phyloP scores from a whole-genome alignment of 2,329 filamentous ascomycete genomes.

The Colletotrichum caudatum region DNA sequence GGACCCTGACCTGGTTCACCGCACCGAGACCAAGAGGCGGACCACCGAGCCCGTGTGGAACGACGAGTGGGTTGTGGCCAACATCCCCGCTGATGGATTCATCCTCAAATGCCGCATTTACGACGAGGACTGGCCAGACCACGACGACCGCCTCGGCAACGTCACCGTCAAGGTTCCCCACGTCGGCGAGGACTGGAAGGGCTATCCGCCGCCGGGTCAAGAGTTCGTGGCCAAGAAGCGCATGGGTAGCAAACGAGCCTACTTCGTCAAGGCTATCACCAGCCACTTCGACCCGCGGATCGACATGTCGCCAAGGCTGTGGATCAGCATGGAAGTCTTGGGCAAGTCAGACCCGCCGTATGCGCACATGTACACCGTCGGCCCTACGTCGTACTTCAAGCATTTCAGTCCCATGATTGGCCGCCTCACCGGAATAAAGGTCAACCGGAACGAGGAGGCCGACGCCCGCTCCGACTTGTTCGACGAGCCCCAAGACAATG shows the following conservation, averaged over 20 bases:
- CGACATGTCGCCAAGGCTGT: constrained; percentile 77
- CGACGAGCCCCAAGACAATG: constrained; percentile 43
- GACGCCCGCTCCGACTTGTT: constrained; percentile 51
- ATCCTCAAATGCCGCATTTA: constrained; percentile 86
- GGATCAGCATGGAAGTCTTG: constrained; percentile 81
- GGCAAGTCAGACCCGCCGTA: constrained; percentile 77
- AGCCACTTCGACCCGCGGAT: constrained; percentile 70
- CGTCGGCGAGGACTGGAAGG: constrained; percentile 75
- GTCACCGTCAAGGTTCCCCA: constrained; percentile 75
- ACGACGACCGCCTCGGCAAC: constrained; percentile 89
- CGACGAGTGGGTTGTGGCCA: constrained; percentile 87
- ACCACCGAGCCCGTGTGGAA: constrained; percentile 85
- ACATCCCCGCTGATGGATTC: constrained; percentile 85
- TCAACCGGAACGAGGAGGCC: constrained; percentile 69
- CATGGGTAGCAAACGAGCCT: constrained; percentile 88
- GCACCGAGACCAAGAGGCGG: constrained; percentile 80
- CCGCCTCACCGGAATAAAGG: constrained; percentile 78
- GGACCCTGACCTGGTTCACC: constrained; percentile 79
- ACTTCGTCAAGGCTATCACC: constrained; percentile 77
- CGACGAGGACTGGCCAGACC: constrained; percentile 89
- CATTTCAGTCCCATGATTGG: constrained; percentile 93
- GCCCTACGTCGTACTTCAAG: constrained; percentile 80
- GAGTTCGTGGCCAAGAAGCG: constrained; percentile 83
- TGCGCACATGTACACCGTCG: constrained; percentile 82
- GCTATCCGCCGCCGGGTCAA: constrained; percentile 69